phyloP scores from a whole-genome alignment of 352 stramenopile species.

The Elongisporangium undulatum region DNA sequence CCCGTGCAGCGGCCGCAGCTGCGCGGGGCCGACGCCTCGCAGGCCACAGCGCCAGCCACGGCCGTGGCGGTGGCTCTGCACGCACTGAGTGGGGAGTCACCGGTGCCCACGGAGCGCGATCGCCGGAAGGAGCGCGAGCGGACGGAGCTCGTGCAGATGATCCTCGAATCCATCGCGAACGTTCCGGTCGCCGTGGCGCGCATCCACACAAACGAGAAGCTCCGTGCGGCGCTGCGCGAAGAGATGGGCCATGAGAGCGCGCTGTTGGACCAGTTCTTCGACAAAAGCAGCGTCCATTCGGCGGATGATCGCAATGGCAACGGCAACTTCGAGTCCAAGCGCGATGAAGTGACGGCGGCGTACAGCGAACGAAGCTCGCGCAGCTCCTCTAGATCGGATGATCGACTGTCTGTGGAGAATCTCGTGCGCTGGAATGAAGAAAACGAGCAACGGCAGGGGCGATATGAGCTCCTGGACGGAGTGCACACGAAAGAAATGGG shows the following conservation, averaged over 20 bases:
- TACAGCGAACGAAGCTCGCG: constrained; percentile 5
- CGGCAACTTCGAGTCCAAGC: neutral
- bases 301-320: constrained; percentile 2
- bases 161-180: constrained; percentile 69
- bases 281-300: neutral
- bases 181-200: constrained; percentile 64
- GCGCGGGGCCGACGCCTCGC: neutral
- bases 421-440: constrained; percentile 11
- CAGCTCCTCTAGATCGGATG: neutral
- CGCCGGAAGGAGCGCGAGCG: constrained; percentile 55
- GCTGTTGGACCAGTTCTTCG: constrained; percentile 46
- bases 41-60: neutral
- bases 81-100: neutral
- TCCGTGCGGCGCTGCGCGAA: constrained; percentile 48
- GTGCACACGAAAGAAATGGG: neutral
- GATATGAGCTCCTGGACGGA: neutral
- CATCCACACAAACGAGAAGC: constrained; percentile 66
- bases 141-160: constrained; percentile 66
- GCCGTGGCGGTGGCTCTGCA: neutral
- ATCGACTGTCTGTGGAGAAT: constrained; percentile 19
- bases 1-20: neutral
- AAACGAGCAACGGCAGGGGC: neutral
- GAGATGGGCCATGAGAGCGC: constrained; percentile 50
- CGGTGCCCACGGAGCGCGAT: constrained; percentile 24
- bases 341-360: constrained; percentile 4